Evolutionary conservation across 169 alveolate species (phyloP).

Genomic region (Perkinsus chesapeaki): DNA sequence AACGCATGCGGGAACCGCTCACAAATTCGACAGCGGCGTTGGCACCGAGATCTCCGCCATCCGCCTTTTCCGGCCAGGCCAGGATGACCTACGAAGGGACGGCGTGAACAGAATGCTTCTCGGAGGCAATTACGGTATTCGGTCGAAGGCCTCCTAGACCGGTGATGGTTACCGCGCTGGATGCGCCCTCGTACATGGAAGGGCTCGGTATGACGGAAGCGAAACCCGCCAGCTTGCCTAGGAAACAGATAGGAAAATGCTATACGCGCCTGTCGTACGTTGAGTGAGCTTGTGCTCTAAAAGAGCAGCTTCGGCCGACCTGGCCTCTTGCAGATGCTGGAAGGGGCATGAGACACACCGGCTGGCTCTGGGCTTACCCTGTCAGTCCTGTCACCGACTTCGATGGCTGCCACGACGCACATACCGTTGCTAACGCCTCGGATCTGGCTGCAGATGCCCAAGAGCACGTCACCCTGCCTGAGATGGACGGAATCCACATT

Average conservation of each 20-base stretch:
- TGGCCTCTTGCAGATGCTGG: slow-evolving; percentile 7
- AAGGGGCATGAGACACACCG: background rate
- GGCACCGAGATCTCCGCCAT: background rate
- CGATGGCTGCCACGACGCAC: slow-evolving; percentile 23
- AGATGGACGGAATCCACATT: background rate
- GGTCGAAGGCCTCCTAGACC: slow-evolving; percentile 36
- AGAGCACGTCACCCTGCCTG: slow-evolving; percentile 18
- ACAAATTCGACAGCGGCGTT: background rate
- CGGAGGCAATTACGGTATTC: slow-evolving; percentile 19
- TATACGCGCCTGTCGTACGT: too few species aligned
- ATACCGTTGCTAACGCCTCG: slow-evolving; percentile 19
- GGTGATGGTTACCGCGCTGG: slow-evolving; percentile 18
- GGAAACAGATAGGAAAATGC: background rate
- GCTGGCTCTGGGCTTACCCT: background rate
- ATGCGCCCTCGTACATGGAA: slow-evolving; percentile 22
- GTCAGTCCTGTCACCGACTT: background rate
- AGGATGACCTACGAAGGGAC: background rate
- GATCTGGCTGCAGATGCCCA: slow-evolving; percentile 18
- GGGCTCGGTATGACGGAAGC: slow-evolving; percentile 25
- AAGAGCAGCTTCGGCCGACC: slow-evolving; percentile 16
- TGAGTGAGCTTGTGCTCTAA: slow-evolving; percentile 20
- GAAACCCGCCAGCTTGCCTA: slow-evolving; percentile 15
- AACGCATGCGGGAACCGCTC: background rate
- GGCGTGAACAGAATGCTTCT: too few species aligned
- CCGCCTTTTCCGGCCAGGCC: background rate